Evolutionary conservation across 1,139 yeast species (phyloP).

Genomic region (Candida frijolesensis): DNA sequence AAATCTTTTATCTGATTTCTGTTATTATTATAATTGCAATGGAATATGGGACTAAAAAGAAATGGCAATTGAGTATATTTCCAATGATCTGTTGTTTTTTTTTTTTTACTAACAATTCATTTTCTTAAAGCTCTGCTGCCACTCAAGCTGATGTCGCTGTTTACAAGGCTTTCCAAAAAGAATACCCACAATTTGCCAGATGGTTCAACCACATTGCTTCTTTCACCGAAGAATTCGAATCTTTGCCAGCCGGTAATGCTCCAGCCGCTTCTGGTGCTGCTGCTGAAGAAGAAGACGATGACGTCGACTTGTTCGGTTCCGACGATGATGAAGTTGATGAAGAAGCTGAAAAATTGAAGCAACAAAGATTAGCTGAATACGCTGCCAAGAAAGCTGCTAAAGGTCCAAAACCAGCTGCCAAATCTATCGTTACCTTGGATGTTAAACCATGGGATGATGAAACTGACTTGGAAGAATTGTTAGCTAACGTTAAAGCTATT

Average conservation of each 20-base stretch:
- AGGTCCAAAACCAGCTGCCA: slow-evolving; percentile 98
- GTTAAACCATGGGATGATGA: slow-evolving; percentile 99
- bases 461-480: slow-evolving; percentile 87
- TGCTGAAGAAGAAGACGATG: slow-evolving; percentile 83
- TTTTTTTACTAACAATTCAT: slow-evolving; percentile 13
- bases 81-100: background rate
- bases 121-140: slow-evolving; percentile 63
- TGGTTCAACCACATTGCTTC: slow-evolving; percentile 99
- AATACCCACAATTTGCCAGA: slow-evolving; percentile 94
- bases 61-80: background rate
- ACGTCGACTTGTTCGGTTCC: slow-evolving; percentile 94
- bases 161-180: slow-evolving; percentile 91
- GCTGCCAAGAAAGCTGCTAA: slow-evolving; percentile 96
- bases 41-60: too few relatives aligned
- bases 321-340: slow-evolving; percentile 93
- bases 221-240: slow-evolving; percentile 78
- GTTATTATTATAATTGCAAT: background rate
- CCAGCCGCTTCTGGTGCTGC: slow-evolving; percentile 55
- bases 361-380: slow-evolving; percentile 96
- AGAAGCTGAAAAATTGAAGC: slow-evolving; percentile 95
- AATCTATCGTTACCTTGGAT: slow-evolving; percentile 93
- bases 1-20: slow-evolving; percentile 43
- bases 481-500: slow-evolving; percentile 81
- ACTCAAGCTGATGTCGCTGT: slow-evolving; percentile 95
- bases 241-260: slow-evolving; percentile 77